Percentiles rank a stretch among this genome's conserved stretches.
phyloP scores from a whole-genome alignment of 176 grass and related monocot genomes.

The Melocanna baccifera region DNA sequence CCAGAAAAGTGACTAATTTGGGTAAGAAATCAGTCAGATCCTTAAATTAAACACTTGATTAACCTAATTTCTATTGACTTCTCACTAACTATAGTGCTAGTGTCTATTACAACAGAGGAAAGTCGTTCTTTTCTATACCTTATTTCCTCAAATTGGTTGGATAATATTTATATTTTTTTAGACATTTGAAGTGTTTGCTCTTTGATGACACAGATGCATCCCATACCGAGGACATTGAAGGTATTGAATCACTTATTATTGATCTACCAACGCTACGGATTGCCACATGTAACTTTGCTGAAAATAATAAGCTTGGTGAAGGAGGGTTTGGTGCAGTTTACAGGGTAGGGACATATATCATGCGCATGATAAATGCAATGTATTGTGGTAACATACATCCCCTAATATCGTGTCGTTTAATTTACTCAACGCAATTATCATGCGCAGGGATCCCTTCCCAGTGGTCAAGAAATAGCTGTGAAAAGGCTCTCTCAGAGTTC shows the following conservation, averaged over 20 bases:
- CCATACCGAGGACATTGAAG: slow-evolving; percentile 4
- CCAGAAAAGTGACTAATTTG: too few species aligned
- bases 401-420: not conserved
- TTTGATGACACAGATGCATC: slow-evolving; percentile 20
- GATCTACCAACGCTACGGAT: slow-evolving; percentile 35
- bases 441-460: slow-evolving; percentile 20
- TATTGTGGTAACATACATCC: not conserved
- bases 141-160: too few species aligned
- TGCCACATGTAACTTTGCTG: slow-evolving; percentile 48
- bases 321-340: slow-evolving; percentile 36
- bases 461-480: slow-evolving; percentile 27
- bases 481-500: slow-evolving; percentile 29
- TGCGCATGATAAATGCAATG: too few species aligned
- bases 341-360: slow-evolving; percentile 39
- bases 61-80: too few species aligned
- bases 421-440: not conserved
- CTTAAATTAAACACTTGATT: too few species aligned
- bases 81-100: too few species aligned
- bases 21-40: too few species aligned
- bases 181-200: not conserved
- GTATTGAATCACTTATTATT: slow-evolving; percentile 43
- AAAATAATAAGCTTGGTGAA: slow-evolving; percentile 57
- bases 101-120: too few species aligned
- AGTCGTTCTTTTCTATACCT: too few species aligned
- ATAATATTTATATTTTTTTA: too few species aligned